These are phyloP conservation scores for Aspergillus sp. DNA, from an alignment of 2,329 filamentous ascomycete species.

Conservation along the genomic window DNA sequence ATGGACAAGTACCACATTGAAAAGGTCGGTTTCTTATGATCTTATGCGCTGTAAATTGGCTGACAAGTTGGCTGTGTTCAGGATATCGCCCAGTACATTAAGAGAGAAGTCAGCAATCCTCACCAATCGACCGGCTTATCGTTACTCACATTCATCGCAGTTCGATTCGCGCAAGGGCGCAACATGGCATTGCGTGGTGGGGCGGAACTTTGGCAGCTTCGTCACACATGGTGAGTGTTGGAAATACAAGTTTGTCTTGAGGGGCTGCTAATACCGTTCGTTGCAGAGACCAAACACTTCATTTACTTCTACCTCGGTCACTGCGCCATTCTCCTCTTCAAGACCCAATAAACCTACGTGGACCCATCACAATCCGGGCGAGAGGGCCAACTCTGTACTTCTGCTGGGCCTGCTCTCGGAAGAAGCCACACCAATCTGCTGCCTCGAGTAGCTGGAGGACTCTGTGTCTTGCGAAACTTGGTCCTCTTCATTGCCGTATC, in stretches of 20 bases:
- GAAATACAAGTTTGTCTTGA: not conserved
- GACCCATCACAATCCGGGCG: not conserved
- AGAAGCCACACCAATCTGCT: not conserved
- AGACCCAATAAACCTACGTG: slow-evolving; percentile 68
- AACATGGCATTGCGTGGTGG: slow-evolving; percentile 99
- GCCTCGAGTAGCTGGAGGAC: no score
- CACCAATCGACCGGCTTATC: slow-evolving; percentile 4
- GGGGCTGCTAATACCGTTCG: slow-evolving; percentile 5
- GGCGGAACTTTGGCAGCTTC: slow-evolving; percentile 97
- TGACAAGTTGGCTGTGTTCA: slow-evolving; percentile 33
- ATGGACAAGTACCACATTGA: slow-evolving; percentile 69
- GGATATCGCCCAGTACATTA: slow-evolving; percentile 96
- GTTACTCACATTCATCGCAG: slow-evolving; percentile 45
- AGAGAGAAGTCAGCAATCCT: slow-evolving; percentile 66
- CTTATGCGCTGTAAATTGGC: not conserved
- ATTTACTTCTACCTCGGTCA: slow-evolving; percentile 99
- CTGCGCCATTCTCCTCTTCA: slow-evolving; percentile 97
- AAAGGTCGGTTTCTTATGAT: slow-evolving; percentile 48
- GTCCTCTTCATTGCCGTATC: no score
- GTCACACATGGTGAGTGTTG: slow-evolving; percentile 79
- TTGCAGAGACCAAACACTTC: slow-evolving; percentile 94
- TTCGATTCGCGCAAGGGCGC: slow-evolving; percentile 96
- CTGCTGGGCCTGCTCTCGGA: not conserved
- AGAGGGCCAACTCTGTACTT: not conserved
- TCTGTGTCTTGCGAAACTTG: no score